Percentiles rank a stretch among this genome's conserved stretches.
Conservation (phyloP, 192 early-diverging fungal species). For the Powellomyces hirtus region DNA sequence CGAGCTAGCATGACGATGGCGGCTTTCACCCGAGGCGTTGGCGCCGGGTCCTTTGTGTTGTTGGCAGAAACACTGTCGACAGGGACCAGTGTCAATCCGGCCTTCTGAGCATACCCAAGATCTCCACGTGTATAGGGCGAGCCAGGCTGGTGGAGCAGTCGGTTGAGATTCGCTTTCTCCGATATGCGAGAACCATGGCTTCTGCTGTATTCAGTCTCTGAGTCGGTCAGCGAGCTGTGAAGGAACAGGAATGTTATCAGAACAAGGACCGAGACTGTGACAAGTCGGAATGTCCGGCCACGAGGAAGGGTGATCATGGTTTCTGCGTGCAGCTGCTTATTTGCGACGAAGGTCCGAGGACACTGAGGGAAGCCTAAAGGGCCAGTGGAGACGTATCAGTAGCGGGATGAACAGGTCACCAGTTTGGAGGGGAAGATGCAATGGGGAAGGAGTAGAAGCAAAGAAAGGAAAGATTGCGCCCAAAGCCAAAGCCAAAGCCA, state of each 20-base stretch:
- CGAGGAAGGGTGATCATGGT: slow-evolving; percentile 20
- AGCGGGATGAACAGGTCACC: too few species aligned
- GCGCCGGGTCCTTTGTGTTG: neutral
- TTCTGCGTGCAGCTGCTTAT: too few species aligned
- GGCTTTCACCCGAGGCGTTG: slow-evolving; percentile 50
- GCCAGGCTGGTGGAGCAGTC: slow-evolving; percentile 18
- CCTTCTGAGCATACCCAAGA: slow-evolving; percentile 6
- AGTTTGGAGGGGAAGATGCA: too few species aligned
- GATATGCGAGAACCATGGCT: neutral
- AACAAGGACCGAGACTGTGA: neutral
- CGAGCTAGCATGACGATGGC: slow-evolving; percentile 72
- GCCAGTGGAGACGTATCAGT: too few species aligned
- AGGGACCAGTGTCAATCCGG: neutral
- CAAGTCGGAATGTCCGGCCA: slow-evolving; percentile 12
- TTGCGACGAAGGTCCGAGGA: too few species aligned
- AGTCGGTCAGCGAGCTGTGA: neutral
- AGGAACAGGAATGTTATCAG: slow-evolving; percentile 10
- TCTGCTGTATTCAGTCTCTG: neutral
- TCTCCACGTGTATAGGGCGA: slow-evolving; percentile 17
- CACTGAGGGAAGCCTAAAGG: too few species aligned
- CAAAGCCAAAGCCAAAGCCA: too few species aligned
- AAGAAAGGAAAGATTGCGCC: too few species aligned
- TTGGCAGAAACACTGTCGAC: neutral
- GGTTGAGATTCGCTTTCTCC: slow-evolving; percentile 16
- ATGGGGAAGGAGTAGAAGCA: too few species aligned